phyloP scores from a whole-genome alignment of 148 eudicot species.

The Vaccinium corymbosum region DNA sequence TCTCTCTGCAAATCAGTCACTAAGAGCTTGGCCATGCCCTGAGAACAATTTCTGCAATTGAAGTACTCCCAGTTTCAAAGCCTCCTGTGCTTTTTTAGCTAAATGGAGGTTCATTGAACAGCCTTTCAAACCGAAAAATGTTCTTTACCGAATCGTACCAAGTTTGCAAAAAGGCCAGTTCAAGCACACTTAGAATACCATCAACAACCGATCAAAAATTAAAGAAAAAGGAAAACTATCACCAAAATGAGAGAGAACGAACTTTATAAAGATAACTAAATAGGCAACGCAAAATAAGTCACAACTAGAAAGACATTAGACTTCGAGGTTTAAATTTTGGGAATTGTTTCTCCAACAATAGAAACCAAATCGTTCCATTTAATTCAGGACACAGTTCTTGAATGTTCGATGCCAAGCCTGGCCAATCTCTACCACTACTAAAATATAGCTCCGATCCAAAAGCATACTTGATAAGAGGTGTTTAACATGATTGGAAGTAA shows the following conservation, averaged over 20 bases:
- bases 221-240: neutral
- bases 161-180: neutral
- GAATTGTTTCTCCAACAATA: neutral
- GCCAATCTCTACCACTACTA: neutral
- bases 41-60: neutral
- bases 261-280: neutral
- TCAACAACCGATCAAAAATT: neutral
- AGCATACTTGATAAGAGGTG: neutral
- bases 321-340: neutral
- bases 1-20: neutral
- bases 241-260: neutral
- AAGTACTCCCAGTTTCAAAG: neutral
- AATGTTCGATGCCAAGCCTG: neutral
- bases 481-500: neutral
- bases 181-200: neutral
- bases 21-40: neutral
- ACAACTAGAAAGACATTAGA: neutral
- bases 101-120: neutral
- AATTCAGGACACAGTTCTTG: neutral
- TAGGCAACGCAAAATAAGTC: neutral
- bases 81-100: neutral
- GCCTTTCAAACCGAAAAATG: neutral
- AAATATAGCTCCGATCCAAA: neutral
- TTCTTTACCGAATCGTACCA: no score
- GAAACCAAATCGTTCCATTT: neutral